Conservation (phyloP, 768 basidiomycete species). For the Leccinum uliginosum region DNA sequence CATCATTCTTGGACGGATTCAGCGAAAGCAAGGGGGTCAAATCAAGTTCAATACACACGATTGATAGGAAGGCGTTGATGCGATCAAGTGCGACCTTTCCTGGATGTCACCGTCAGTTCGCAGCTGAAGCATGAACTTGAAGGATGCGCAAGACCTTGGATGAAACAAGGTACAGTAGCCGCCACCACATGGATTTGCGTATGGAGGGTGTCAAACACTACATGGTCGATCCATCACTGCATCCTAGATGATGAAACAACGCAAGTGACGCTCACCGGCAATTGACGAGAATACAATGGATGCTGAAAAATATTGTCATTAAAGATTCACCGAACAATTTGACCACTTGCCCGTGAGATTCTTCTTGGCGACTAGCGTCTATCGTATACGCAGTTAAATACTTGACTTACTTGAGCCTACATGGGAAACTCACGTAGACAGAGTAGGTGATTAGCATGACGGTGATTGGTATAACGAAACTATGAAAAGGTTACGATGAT, state of each 20-base stretch:
- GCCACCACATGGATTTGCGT: background rate
- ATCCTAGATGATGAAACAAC: background rate
- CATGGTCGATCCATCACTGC: background rate
- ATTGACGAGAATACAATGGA: slow-evolving; percentile 10
- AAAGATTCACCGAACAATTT: background rate
- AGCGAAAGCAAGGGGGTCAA: background rate
- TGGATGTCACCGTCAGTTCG: slow-evolving; percentile 12
- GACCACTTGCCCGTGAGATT: slow-evolving; percentile 6
- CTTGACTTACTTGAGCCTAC: background rate
- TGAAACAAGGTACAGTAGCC: background rate
- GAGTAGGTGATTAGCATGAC: slow-evolving; percentile 65
- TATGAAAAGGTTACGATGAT: slow-evolving; percentile 19
- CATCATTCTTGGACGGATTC: slow-evolving; percentile 1
- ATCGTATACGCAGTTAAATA: background rate
- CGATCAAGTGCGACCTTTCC: slow-evolving; percentile 9
- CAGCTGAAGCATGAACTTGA: slow-evolving; percentile 19
- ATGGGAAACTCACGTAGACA: slow-evolving; percentile 43
- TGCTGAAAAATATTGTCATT: background rate
- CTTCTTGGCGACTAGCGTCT: slow-evolving; percentile 6
- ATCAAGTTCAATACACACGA: background rate
- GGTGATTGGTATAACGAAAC: slow-evolving; percentile 54
- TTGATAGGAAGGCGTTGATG: slow-evolving; percentile 4
- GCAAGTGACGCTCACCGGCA: background rate
- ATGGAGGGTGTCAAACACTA: slow-evolving; percentile 3
- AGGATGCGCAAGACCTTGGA: slow-evolving; percentile 19